A percentile compares a stretch with the other conserved stretches of the same genome.
These are phyloP conservation scores for Monilinia polystroma DNA, from an alignment of 2,329 filamentous ascomycete species.

Conservation along the genomic window DNA sequence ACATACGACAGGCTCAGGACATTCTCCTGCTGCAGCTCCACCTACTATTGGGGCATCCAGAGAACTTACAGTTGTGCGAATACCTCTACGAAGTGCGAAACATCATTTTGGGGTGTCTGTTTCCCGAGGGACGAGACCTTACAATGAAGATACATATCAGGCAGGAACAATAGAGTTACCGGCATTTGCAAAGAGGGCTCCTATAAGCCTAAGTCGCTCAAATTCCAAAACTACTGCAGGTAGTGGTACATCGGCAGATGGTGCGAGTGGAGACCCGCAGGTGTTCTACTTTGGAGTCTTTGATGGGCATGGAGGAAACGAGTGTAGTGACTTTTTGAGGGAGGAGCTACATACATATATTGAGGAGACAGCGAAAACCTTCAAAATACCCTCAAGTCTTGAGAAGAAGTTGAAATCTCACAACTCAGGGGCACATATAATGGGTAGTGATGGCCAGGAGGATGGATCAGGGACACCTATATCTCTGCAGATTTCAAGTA, in stretches of 20 bases:
- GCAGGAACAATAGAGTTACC: constrained; percentile 92
- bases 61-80: constrained; percentile 90
- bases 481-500: constrained; percentile 44
- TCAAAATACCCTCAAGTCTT: constrained; percentile 76
- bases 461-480: constrained; percentile 45
- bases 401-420: constrained; percentile 51
- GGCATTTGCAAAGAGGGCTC: constrained; percentile 82
- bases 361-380: constrained; percentile 73
- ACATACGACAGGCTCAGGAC: constrained; percentile 58
- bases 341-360: constrained; percentile 87
- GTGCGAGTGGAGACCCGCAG: constrained; percentile 83
- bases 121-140: constrained; percentile 76
- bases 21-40: constrained; percentile 57
- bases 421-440: constrained; percentile 50
- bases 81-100: constrained; percentile 88
- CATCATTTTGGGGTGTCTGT: constrained; percentile 87
- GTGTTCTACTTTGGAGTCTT: constrained; percentile 98
- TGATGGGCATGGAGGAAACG: constrained; percentile 87
- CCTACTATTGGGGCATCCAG: constrained; percentile 60
- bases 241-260: constrained; percentile 65
- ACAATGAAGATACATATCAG: constrained; percentile 94
- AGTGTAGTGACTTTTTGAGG: constrained; percentile 83
- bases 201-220: constrained; percentile 53
- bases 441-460: constrained; percentile 52
- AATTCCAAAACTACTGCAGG: constrained; percentile 38